Evolutionary conservation across 139 green algal species (phyloP).

Genomic region (Eudorina sp.): DNA sequence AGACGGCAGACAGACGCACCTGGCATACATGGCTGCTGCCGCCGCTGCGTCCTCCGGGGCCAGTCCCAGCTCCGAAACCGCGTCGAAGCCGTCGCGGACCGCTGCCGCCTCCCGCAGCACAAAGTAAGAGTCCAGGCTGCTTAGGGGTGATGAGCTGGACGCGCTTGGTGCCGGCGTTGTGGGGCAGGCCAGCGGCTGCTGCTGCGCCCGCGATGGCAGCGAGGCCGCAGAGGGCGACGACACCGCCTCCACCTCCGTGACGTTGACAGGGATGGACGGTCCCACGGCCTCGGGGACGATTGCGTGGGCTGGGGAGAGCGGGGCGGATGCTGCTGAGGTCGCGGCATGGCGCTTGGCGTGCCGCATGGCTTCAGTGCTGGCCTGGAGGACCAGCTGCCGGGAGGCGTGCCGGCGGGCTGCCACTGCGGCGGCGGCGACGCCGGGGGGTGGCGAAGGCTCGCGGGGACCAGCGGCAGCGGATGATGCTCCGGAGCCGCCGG

Average conservation of each 20-base stretch:
- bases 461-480: too few relatives aligned
- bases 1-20: too few relatives aligned
- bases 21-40: neutral
- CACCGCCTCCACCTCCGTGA: neutral
- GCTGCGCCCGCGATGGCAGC: neutral
- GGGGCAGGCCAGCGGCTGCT: neutral
- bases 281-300: too few relatives aligned
- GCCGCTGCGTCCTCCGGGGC: neutral
- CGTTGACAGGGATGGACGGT: neutral
- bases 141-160: neutral
- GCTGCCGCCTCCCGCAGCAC: neutral
- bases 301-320: too few relatives aligned
- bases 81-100: neutral
- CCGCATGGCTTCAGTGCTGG: neutral
- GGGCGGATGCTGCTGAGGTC: neutral
- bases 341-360: neutral
- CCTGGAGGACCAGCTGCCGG: neutral
- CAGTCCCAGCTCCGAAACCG: slow-evolving; percentile 20
- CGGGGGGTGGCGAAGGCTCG: neutral
- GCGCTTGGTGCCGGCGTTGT: neutral
- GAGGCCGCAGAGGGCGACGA: neutral
- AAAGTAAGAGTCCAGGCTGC: slow-evolving; percentile 24
- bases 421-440: neutral
- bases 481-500: too few relatives aligned
- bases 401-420: neutral